Base-by-base conservation (phyloP, 2,329 filamentous ascomycete species). In the Dothistroma septosporum region DNA sequence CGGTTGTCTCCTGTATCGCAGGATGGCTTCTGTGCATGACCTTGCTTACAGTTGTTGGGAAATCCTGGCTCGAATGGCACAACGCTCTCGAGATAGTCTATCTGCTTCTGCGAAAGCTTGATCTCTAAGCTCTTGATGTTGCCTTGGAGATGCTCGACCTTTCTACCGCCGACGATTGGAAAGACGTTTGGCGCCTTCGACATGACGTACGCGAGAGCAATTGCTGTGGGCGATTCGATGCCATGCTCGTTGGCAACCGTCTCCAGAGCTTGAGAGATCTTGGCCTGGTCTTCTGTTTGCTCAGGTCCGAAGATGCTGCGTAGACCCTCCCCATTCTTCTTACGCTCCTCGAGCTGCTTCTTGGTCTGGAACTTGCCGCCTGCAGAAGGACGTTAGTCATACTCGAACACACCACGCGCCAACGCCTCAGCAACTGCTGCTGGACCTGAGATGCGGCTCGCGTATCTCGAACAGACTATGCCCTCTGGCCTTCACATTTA, bases 141-240 rank as follows among this genome's bases (percentile, higher is more conserved):
- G 60, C 80, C 81, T 70, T 86, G 83, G 46, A 92, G 76, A 70
- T 92, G 88, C 54, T 87, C 84, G 10, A 89, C 73, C 67, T 86
- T 91, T 11, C 88, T 81, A 0, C 87, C 86, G 11, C 89, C 88
- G 4, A 91, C 79, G 86, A 68, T 90, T 85, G 0, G 87, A 83
- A 65, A 67, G 0, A 86, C 78, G 50, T 69, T 66, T 12, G 59
- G 65, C n/a, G 66, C 64, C 76, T 91, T 91, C 65, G 85, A 82
- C 80, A 89, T 82, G 14, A 91, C 85, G 69, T 92, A 92, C 1
- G 89, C 88, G 24, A 92, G 75, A 9, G 89, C 73, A 2, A 74
- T 64, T 1, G 69, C 69, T 1, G 71, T 72, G 1, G 66, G 63
- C 16, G 69, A 70, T 21, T 71, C 67, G 49, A 70, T 76, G 1